phyloP scores from a whole-genome alignment of 805 yeast genomes.

The Nakazawaea siamensis region DNA sequence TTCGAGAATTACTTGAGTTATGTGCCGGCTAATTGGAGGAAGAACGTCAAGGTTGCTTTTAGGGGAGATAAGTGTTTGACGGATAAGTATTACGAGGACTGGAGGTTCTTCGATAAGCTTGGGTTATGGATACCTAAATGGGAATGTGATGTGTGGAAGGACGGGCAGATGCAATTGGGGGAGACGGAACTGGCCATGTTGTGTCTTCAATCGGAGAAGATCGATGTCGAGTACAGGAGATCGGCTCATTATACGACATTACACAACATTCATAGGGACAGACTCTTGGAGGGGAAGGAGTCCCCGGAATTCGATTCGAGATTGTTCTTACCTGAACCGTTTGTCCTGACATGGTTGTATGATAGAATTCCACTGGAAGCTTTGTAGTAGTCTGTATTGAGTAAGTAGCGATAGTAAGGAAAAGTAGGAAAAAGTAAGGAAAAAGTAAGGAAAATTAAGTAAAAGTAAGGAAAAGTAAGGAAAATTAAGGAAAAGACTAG shows the following conservation, averaged over 20 bases:
- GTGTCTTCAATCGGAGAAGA: slow-evolving; percentile 1
- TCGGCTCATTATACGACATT: slow-evolving; percentile 2
- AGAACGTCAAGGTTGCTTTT: slow-evolving; percentile 7
- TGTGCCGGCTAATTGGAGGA: slow-evolving; percentile 9
- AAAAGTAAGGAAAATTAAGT: too few relatives aligned
- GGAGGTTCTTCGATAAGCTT: slow-evolving; percentile 2
- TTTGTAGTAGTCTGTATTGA: too few relatives aligned
- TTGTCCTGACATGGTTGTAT: too few relatives aligned
- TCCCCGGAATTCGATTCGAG: too few relatives aligned
- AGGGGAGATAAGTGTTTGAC: slow-evolving; percentile 5
- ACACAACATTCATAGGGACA: slow-evolving; percentile 8
- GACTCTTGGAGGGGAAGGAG: too few relatives aligned
- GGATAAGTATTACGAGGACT: slow-evolving; percentile 2
- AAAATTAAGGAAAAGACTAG: too few relatives aligned
- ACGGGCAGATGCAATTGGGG: slow-evolving; percentile 3
- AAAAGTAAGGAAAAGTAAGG: too few relatives aligned
- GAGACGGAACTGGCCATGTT: slow-evolving; percentile 2
- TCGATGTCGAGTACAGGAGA: slow-evolving; percentile 6
- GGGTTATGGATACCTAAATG: slow-evolving; percentile 6
- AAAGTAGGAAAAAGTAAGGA: too few relatives aligned
- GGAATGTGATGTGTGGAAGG: slow-evolving; percentile 8
- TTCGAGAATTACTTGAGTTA: slow-evolving; percentile 24
- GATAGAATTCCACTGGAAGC: too few relatives aligned
- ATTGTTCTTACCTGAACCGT: too few relatives aligned
- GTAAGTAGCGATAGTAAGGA: too few relatives aligned